Base-by-base conservation (phyloP, 2,329 filamentous ascomycete species). In the Monilinia aucupariae region DNA sequence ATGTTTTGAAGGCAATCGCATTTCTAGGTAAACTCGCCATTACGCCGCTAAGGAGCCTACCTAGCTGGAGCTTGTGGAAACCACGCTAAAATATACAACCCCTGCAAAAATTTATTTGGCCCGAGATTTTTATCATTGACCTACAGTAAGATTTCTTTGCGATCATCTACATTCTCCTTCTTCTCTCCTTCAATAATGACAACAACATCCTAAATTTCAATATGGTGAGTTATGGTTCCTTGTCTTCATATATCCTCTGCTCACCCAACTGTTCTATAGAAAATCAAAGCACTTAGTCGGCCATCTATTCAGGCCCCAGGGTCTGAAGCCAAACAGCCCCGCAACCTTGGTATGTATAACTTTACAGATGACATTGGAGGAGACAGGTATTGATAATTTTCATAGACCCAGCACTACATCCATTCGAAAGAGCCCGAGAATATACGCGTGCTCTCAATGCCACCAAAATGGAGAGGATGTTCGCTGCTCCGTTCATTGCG, bases 381-480 rank as follows among this genome's bases (percentile, higher is more conserved):
- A 50, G 32, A 22, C 32, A 59, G 56, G 50, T n/a, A 30, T 53
- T 54, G 25, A 47, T 27, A 9, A 25, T 61, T 39, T 25, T 2
- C 34, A 20, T 27, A 61, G 60, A 61, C 37, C 61, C 61, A n/a
- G 61, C 61, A 32, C 91, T 68, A 32, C 69, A 70, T 65, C 92
- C 69, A 2, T 96, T 97, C 76, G 92, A 96, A 77, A 83, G 91
- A 72, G 92, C 92, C 53, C 82, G 92, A 75, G 92, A 96, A 78
- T 93, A 92, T 74, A 91, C 87, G 17, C 79, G 87, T 69, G 87
- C 88, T 13, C 79, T 90, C 65, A 90, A 91, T 84, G 92, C 92
- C 32, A 91, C 92, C 64, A 97, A 97, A 76, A 79, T 97, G 66
- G 91, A 96, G 78, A 89, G 92, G 70, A 93, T 97, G 89, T 96